Conservation (phyloP, 2,329 filamentous ascomycete species). For the Fusarium gaditjirri region DNA sequence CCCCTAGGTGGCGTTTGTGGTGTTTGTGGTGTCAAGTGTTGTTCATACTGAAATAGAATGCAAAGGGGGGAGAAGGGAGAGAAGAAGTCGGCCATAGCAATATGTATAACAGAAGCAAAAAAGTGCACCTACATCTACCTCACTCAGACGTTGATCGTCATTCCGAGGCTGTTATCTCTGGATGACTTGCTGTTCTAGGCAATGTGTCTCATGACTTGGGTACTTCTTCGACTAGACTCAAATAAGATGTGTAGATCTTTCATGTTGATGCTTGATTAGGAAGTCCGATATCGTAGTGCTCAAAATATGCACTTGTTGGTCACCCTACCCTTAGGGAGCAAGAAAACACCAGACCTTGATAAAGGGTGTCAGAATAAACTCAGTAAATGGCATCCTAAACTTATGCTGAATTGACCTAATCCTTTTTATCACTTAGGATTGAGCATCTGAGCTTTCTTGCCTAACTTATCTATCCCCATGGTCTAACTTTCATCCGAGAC, state of each 20-base stretch:
- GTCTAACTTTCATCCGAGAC: not conserved
- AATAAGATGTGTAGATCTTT: not conserved
- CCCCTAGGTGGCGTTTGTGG: not conserved
- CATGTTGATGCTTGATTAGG: slow-evolving; percentile 6
- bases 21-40: not conserved
- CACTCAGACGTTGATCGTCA: not conserved
- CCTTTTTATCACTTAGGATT: too few relatives aligned
- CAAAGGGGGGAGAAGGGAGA: not conserved
- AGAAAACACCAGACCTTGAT: too few relatives aligned
- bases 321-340: not conserved
- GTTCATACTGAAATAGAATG: not conserved
- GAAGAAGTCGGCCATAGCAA: not conserved
- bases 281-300: slow-evolving; percentile 8
- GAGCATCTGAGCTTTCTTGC: too few relatives aligned
- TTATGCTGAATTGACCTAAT: too few relatives aligned
- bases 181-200: slow-evolving; percentile 3
- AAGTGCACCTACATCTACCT: not conserved
- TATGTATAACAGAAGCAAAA: not conserved
- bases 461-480: not conserved
- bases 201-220: slow-evolving; percentile 22
- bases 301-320: not conserved
- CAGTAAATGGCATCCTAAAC: too few relatives aligned
- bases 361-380: too few relatives aligned
- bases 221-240: not conserved
- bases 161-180: not conserved